Conservation (phyloP, 345 rosid genomes). For the Gossypium herbaceum region DNA sequence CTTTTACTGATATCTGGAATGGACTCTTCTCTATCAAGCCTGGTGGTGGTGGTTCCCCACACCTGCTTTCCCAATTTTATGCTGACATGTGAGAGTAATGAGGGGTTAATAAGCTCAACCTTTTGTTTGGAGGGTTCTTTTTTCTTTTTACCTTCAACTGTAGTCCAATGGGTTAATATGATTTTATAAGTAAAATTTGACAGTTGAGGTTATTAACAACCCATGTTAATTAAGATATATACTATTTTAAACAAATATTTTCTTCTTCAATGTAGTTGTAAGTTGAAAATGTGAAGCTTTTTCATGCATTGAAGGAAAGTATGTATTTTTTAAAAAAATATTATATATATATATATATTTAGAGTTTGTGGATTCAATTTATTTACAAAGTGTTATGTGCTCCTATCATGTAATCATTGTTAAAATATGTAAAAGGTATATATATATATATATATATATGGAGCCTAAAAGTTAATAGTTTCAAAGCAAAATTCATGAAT, state of each 20-base stretch:
- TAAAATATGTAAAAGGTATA: too few relatives aligned
- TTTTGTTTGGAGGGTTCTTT: background rate
- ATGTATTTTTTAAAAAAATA: background rate
- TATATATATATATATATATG: too few relatives aligned
- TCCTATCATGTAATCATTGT: too few relatives aligned
- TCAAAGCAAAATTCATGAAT: too few relatives aligned
- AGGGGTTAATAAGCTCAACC: too few relatives aligned
- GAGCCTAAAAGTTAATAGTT: too few relatives aligned
- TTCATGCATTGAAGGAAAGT: background rate
- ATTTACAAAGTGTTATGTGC: too few relatives aligned
- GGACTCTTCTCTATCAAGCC: constrained; percentile 54
- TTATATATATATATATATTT: too few relatives aligned
- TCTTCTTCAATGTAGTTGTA: background rate
- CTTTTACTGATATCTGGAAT: constrained; percentile 94
- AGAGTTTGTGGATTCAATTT: too few relatives aligned
- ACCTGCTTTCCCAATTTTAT: too few relatives aligned
- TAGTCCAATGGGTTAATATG: background rate
- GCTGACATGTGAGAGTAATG: too few relatives aligned
- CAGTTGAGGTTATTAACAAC: background rate
- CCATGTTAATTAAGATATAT: background rate
- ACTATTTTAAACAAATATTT: constrained; percentile 2
- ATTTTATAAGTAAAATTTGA: background rate
- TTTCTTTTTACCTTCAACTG: background rate
- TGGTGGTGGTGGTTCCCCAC: background rate
- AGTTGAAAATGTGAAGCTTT: background rate